Evolutionary conservation across 2,329 filamentous ascomycete species (phyloP).

Genomic region (Fusarium keratoplasticum): DNA sequence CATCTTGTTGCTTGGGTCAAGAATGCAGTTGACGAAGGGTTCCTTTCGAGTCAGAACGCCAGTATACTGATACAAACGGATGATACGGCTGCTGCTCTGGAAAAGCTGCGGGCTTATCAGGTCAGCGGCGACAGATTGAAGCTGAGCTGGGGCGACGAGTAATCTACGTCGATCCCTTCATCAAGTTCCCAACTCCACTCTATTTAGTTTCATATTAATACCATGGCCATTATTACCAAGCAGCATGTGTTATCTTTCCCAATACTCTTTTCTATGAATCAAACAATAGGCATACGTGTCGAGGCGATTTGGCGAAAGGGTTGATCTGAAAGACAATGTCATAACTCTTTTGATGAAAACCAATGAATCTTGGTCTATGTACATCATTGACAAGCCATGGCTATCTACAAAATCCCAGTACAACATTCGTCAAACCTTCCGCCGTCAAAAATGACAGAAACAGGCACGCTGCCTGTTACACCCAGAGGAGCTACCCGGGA

Average conservation of each 20-base stretch:
- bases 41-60: background rate
- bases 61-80: background rate
- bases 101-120: background rate
- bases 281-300: background rate
- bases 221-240: background rate
- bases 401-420: background rate
- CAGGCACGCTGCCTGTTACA: background rate
- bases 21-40: constrained; percentile 1
- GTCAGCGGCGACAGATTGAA: background rate
- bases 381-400: background rate
- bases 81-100: background rate
- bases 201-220: background rate
- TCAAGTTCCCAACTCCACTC: background rate
- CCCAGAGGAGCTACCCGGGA: background rate
- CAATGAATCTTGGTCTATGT: background rate
- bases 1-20: background rate
- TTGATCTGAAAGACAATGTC: background rate
- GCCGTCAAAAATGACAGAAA: background rate
- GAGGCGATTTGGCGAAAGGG: background rate
- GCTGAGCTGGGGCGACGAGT: background rate
- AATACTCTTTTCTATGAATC: background rate
- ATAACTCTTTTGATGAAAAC: background rate
- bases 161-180: background rate
- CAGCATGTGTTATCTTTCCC: background rate
- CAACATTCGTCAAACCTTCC: background rate